phyloP scores from a whole-genome alignment of 2,329 filamentous ascomycete genomes.

The Phaeosphaeriaceae sp. region DNA sequence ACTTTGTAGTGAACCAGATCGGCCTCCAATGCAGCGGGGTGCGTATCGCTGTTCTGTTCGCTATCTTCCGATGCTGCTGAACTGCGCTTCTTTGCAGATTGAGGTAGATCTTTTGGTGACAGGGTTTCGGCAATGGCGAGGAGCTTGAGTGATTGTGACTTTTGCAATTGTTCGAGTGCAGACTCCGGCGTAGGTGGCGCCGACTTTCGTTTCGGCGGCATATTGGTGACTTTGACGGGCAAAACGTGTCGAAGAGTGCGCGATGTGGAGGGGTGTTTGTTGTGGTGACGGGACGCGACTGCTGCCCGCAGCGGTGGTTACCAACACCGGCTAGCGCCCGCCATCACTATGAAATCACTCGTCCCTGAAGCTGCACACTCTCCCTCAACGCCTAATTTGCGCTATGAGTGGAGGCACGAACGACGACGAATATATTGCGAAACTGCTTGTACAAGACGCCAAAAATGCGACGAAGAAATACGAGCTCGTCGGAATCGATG shows the following conservation, averaged over 20 bases:
- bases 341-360: constrained; percentile 9
- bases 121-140: constrained; percentile 79
- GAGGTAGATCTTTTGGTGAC: constrained; percentile 58
- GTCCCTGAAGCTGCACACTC: constrained; percentile 1
- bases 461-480: constrained; percentile 75
- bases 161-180: constrained; percentile 62
- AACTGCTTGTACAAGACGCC: constrained; percentile 81
- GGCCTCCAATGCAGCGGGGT: constrained; percentile 74
- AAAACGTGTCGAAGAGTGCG: background rate
- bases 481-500: constrained; percentile 75
- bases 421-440: constrained; percentile 80
- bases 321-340: constrained; percentile 20
- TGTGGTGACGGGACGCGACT: constrained; percentile 24
- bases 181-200: constrained; percentile 29
- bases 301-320: constrained; percentile 26
- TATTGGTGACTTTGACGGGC: constrained; percentile 7
- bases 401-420: constrained; percentile 32
- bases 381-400: background rate
- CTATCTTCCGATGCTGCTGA: constrained; percentile 72
- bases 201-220: constrained; percentile 36
- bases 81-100: constrained; percentile 48
- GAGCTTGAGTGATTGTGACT: constrained; percentile 71
- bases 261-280: constrained; percentile 35
- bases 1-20: constrained; percentile 88
- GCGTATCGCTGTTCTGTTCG: constrained; percentile 70